Evolutionary conservation across 768 basidiomycete genomes (phyloP), one percentile per base, ranked within the genome.

Genomic region (Pholiota conissans): DNA sequence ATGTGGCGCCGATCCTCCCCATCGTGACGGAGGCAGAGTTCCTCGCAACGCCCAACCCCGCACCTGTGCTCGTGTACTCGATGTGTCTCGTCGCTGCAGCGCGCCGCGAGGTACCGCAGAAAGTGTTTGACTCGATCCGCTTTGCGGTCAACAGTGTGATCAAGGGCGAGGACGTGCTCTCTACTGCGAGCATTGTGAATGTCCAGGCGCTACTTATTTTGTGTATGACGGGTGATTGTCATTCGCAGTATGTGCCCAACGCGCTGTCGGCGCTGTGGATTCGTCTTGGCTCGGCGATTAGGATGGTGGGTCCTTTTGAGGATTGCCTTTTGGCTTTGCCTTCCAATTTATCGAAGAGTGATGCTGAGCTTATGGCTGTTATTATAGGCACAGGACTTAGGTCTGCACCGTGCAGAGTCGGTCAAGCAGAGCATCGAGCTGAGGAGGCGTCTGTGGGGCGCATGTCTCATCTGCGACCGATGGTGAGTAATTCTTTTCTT

Each of bases 41-140:
- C 67, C 76, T 97, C 60, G 81, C 87, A 34, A 84, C 71, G 49
- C 80, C 84, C 20, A 85, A 84, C 13, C 90, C 89, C 0, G 84
- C 93, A 2, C 86, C 90, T 3, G 79, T 99, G 22, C 73, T 98
- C 56, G 81, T 98, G 20, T 98, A 98, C 72, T 88, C 93, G 34
- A 95, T 98, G 73, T 98, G 95, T 71, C 87, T 94, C 28, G 87
- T 98, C 39, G 92, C 95, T 18, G 91, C 92, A 14, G 87, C 93
- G 28, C 83, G 90, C 53, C 84, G 95, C 49, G 87, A 91, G 58
- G 86, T 92, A 4, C 89, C 94, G 2, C 87, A 91, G 63, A 77
- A 81, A 52, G 82, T 95, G n/a, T 97, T 98, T 64, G 91, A 96
- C 64, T 87, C 89, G 2, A 87, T 99, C 56, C 85, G 96, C 59